These are phyloP conservation scores for Taphrina communis DNA, from an alignment of 1,139 yeast genomes.

Conservation along the genomic window DNA sequence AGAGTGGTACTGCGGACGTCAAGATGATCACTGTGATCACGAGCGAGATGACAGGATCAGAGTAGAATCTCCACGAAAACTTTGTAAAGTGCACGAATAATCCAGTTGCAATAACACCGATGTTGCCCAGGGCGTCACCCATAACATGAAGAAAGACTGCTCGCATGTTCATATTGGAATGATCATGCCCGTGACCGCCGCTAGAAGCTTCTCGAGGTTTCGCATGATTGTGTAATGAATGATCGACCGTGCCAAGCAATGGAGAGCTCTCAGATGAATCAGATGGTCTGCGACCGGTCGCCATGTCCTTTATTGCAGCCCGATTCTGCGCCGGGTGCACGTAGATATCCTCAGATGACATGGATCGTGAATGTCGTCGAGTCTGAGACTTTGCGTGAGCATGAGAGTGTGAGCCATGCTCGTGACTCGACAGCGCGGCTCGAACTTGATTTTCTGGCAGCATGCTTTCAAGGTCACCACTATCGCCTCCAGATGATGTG, in stretches of 20 bases:
- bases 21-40: slow-evolving; percentile 86
- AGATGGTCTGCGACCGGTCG: slow-evolving; percentile 43
- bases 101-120: slow-evolving; percentile 91
- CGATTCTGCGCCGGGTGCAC: slow-evolving; percentile 42
- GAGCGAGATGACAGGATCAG: slow-evolving; percentile 85
- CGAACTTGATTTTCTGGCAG: slow-evolving; percentile 51
- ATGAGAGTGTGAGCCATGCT: slow-evolving; percentile 21
- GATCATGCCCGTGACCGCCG: slow-evolving; percentile 53
- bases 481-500: slow-evolving; percentile 42
- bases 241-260: slow-evolving; percentile 48
- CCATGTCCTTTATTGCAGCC: slow-evolving; percentile 37
- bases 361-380: slow-evolving; percentile 44
- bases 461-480: slow-evolving; percentile 47
- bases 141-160: slow-evolving; percentile 94
- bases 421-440: slow-evolving; percentile 11
- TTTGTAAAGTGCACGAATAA: slow-evolving; percentile 92
- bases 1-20: slow-evolving; percentile 87
- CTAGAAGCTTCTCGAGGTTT: slow-evolving; percentile 37
- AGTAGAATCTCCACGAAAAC: slow-evolving; percentile 81
- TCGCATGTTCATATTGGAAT: slow-evolving; percentile 70
- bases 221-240: slow-evolving; percentile 45
- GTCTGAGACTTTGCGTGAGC: slow-evolving; percentile 2
- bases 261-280: slow-evolving; percentile 51
- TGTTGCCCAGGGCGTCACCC: slow-evolving; percentile 94
- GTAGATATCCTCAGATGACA: slow-evolving; percentile 41